Evolutionary conservation across 106 monocot genomes (phyloP), one percentile per base, ranked within the genome.

Genomic region (Phalaenopsis aphrodite): DNA sequence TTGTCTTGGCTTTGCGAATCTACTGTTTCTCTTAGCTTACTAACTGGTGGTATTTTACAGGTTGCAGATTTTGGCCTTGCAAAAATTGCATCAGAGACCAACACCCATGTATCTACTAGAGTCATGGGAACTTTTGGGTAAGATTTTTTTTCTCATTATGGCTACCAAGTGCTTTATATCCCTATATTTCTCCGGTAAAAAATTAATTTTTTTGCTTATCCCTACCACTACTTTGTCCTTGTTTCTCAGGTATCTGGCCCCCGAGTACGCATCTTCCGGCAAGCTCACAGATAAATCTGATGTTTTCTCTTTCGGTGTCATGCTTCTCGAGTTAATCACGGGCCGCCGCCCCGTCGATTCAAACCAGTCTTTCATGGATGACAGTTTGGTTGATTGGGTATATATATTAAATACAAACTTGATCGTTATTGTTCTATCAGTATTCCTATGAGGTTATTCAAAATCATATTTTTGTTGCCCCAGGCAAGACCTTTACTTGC

Each of bases 321-420:
- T 89, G 89, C 87, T 89, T 87, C 84, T 89, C 37, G 89, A 89
- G 75, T 77, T 89, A 78, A 89, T 89, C 55, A 87, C 87, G 17
- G 89, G 89, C 16, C 47, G 78, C 11, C 84, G 89, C 24, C 89
- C 89, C 17, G 80, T 85, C 72, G 87, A 89, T 84, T 79, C 87
- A 42, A 78, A 12, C 67, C 82, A 85, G 36, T 36, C 87, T 66
- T 87, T 56, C 80, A 85, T 87, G 87, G 89, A 89, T 75, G 89
- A 89, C 49, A 87, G 89, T 66, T 85, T 89, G 52, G 89, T 89
- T 42, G 89, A 89, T 77, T 89, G 89, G 89, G 89, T 89, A 42
- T 58, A 81, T 80, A 2, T 73, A 16, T 24, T 68, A 19, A 68
- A 24, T 68, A 37, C 68, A 38, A 39, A 69, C 2, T 69, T 39